phyloP scores from a whole-genome alignment of 2,329 filamentous ascomycete species.

The Phaeosphaeriaceae sp. region DNA sequence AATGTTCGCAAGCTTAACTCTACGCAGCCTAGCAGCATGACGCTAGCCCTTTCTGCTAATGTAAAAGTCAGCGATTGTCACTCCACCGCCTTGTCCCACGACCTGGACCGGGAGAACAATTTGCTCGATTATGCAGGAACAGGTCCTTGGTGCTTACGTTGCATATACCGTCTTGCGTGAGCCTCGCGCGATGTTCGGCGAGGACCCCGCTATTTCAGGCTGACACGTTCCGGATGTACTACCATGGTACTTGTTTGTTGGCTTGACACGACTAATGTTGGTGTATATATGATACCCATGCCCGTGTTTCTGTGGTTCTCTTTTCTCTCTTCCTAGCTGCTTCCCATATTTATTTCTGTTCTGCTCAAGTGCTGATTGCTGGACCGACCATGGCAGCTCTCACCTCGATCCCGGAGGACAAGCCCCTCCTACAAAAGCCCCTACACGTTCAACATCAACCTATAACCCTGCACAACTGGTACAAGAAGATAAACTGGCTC shows the following conservation, averaged over 20 bases:
- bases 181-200: not conserved
- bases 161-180: not conserved
- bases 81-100: not conserved
- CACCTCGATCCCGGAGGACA: not conserved
- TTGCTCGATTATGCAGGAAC: not conserved
- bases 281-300: not conserved
- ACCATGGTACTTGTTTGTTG: not conserved
- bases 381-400: slow-evolving; percentile 9
- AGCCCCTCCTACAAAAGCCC: slow-evolving; percentile 8
- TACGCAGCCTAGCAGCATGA: not conserved
- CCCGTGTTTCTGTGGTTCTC: not conserved
- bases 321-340: not conserved
- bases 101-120: not conserved
- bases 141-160: not conserved
- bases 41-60: not conserved
- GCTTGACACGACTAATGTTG: not conserved
- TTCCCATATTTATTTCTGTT: not conserved
- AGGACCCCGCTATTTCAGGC: not conserved
- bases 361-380: not conserved
- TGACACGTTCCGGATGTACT: not conserved
- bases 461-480: slow-evolving; percentile 69
- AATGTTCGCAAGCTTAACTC: not conserved
- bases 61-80: slow-evolving; percentile 1
- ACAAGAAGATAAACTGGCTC: slow-evolving; percentile 91
- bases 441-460: slow-evolving; percentile 26